phyloP scores from a whole-genome alignment of 805 yeast species.

The Metschnikowia baotianmanensis region DNA sequence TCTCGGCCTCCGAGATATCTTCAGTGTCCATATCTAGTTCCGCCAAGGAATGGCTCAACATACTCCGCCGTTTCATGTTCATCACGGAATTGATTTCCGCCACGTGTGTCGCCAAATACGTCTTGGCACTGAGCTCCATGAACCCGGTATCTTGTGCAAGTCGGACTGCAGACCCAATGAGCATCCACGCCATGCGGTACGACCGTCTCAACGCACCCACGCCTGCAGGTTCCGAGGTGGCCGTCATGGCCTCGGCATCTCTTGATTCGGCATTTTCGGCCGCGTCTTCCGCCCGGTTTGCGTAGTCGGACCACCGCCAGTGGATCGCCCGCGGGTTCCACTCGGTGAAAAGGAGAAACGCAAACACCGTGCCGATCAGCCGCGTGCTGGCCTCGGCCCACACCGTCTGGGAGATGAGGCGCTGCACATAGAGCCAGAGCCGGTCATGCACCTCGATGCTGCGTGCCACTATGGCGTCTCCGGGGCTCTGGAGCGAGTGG shows the following conservation, averaged over 20 bases:
- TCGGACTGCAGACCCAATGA: conserved; percentile 82
- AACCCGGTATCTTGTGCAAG: conserved; percentile 85
- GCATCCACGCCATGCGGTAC: conserved; percentile 92
- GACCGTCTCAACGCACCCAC: conserved; percentile 82
- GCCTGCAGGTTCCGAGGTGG: conserved; percentile 54
- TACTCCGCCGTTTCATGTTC: conserved; percentile 75
- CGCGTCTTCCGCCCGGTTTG: conserved; percentile 53
- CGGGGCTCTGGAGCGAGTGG: conserved; percentile 51
- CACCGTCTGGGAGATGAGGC: conserved; percentile 76
- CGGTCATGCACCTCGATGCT: conserved; percentile 71
- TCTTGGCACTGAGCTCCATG: conserved; percentile 67
- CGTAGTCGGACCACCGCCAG: conserved; percentile 84
- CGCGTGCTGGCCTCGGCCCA: conserved; percentile 94
- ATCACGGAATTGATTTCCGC: conserved; percentile 82
- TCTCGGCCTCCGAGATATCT: conserved; percentile 35
- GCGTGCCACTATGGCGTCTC: conserved; percentile 27
- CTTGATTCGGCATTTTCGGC: conserved; percentile 10
- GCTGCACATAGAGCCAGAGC: conserved; percentile 81
- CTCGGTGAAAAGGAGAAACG: conserved; percentile 82
- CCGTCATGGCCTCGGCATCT: conserved; percentile 7
- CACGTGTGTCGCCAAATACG: conserved; percentile 79
- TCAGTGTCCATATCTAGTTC: conserved; percentile 59
- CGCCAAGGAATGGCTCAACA: conserved; percentile 68
- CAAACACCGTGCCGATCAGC: conserved; percentile 81
- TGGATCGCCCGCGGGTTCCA: conserved; percentile 97